Base-by-base conservation (phyloP, 495 filamentous ascomycete genomes). In the Annulohypoxylon moriforme region DNA sequence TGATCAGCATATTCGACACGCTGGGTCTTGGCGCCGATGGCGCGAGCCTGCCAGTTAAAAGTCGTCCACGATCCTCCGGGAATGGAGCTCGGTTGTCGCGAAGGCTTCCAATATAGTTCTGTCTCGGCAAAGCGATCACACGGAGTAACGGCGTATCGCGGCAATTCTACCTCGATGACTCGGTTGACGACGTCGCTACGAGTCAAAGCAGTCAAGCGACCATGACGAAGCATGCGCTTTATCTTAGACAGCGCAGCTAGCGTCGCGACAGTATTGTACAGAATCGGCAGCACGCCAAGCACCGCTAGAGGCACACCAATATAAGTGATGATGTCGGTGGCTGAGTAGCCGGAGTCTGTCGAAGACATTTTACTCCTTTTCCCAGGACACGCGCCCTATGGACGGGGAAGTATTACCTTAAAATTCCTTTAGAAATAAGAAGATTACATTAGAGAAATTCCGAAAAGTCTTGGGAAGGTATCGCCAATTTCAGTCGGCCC, bases 271-370 rank as follows among this genome's bases (percentile, higher is more conserved):
- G 85, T 86, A 69, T 89, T 91, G 78, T 89, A 90, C 18, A 91
- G 80, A 60, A 90, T 91, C 0, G 89, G 88, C 5, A 90, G 78
- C n/a, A 90, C 87, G n/a, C 89, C 89, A 8, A 91, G 79, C 7
- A 91, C 88, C 3, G 88, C 89, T 38, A 92, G 81, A 16, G 89
- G 89, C 2, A 92, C 81, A 61, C 89, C 88, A 69, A 90, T 86
- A 75, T 87, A 81, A 0, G 82, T 85, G 74, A 84, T 84, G 53
- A 85, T 77, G 52, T 84, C 79, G 11, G 72, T 79, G 9, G 82
- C 67, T 7, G 77, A 76, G 59, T 64, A 66, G 56, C 68, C 73
- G 33, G 74, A 70, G 57, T 68, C 59, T 20, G 52, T 42, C 13
- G 70, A 69, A 57, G 70, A 50, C 71, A 73, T 73, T 38, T 62